Evolutionary conservation across 305 asterid species (phyloP).

Genomic region (Fraxinus velutina): DNA sequence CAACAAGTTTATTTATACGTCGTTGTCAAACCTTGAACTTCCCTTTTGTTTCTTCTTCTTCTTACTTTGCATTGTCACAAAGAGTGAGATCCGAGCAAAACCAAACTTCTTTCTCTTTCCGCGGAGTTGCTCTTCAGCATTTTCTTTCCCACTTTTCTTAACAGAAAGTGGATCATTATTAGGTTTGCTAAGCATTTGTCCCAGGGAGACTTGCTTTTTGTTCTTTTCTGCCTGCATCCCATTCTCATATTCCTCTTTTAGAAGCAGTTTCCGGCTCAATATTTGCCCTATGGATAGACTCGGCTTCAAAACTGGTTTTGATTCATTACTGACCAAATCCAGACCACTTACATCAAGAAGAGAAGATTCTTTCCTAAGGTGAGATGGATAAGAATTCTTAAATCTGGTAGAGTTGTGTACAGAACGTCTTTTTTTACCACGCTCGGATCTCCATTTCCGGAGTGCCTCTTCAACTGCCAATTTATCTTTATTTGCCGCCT

Average conservation of each 20-base stretch:
- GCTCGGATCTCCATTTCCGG: conserved; percentile 82
- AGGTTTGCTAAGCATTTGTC: conserved; percentile 61
- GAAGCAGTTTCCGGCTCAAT: conserved; percentile 75
- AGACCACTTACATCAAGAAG: conserved; percentile 52
- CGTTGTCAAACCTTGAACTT: conserved; percentile 21
- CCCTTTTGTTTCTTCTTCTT: conserved; percentile 46
- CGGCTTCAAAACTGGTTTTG: conserved; percentile 57
- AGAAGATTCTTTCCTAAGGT: conserved; percentile 44
- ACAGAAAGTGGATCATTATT: conserved; percentile 15
- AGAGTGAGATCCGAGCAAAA: conserved; percentile 58
- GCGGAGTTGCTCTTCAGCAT: conserved; percentile 32
- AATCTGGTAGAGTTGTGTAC: conserved; percentile 53
- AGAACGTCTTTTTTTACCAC: conserved; percentile 59
- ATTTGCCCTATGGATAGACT: conserved; percentile 83
- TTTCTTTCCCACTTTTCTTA: conserved; percentile 42
- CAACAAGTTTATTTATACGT: background rate
- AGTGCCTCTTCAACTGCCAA: conserved; percentile 86
- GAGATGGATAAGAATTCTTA: conserved; percentile 53
- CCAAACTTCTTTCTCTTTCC: conserved; percentile 83
- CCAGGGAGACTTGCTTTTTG: conserved; percentile 54
- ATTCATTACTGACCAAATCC: conserved; percentile 40
- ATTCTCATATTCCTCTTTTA: conserved; percentile 61
- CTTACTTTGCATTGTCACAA: conserved; percentile 58
- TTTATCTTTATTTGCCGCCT: conserved; percentile 67
- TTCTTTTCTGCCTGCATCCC: conserved; percentile 31